phyloP scores from a whole-genome alignment of 805 yeast species.

The Candida sakaeoensis region DNA sequence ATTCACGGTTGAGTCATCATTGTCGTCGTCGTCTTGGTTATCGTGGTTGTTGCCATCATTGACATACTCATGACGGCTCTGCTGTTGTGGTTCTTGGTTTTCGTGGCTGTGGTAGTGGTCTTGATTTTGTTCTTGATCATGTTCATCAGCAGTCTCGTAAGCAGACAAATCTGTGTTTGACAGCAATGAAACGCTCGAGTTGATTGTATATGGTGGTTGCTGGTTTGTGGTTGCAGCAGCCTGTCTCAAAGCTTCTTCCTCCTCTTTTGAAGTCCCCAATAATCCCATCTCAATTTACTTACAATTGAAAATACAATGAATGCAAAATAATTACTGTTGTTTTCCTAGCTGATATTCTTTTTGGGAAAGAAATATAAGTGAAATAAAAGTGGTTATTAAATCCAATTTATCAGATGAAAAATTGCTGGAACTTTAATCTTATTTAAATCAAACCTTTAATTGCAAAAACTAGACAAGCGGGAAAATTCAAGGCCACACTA shows the following conservation, averaged over 20 bases:
- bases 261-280: conserved; percentile 31
- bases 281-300: conserved; percentile 22
- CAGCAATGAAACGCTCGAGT: conserved; percentile 9
- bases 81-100: background rate
- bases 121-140: conserved; percentile 1
- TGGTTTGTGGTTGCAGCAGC: conserved; percentile 12
- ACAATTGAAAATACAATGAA: background rate
- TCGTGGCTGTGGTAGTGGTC: background rate
- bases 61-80: background rate
- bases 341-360: too few species aligned
- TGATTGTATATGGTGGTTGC: background rate
- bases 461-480: too few species aligned
- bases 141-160: conserved; percentile 33
- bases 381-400: too few species aligned
- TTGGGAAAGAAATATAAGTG: too few species aligned
- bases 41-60: background rate
- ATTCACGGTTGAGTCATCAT: conserved; percentile 4
- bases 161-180: conserved; percentile 27
- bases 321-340: too few species aligned
- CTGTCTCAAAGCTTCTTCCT: conserved; percentile 26
- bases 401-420: too few species aligned
- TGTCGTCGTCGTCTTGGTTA: background rate
- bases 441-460: too few species aligned
- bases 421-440: too few species aligned
- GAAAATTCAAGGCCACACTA: too few species aligned